Percentiles rank a stretch among this genome's conserved stretches.
Evolutionary conservation across 139 green algal genomes (phyloP).

Genomic region (Chlorella sorokiniana): DNA sequence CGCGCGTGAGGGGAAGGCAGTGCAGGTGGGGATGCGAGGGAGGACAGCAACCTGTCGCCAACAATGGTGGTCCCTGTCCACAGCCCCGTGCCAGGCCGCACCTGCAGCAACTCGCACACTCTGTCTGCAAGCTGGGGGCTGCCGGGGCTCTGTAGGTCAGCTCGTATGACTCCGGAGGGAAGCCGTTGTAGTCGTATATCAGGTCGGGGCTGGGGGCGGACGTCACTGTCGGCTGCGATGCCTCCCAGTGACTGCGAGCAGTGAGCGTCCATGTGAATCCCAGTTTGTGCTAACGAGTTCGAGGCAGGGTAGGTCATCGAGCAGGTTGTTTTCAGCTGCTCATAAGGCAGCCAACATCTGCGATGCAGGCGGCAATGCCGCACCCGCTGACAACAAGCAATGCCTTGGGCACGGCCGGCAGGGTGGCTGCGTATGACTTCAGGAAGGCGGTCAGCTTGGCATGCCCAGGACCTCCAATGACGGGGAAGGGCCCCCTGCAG

Average conservation of each 20-base stretch:
- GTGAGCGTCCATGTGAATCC: not conserved
- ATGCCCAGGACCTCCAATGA: conserved; percentile 31
- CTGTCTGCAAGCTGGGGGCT: conserved; percentile 53
- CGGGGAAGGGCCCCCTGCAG: conserved; percentile 25
- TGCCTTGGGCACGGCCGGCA: conserved; percentile 23
- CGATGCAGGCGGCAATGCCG: no score
- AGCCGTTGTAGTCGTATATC: conserved; percentile 81
- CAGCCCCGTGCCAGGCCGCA: not conserved
- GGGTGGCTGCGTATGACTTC: not conserved
- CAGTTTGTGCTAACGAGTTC: not conserved
- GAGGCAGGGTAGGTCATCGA: not conserved
- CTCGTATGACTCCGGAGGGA: conserved; percentile 63
- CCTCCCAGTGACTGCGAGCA: conserved; percentile 24
- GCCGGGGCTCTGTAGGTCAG: conserved; percentile 65
- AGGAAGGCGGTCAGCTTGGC: conserved; percentile 7
- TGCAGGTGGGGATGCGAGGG: not conserved
- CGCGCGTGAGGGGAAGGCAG: not conserved
- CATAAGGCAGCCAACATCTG: not conserved
- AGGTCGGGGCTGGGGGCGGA: conserved; percentile 33
- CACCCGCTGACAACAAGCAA: conserved; percentile 44
- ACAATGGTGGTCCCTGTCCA: not conserved
- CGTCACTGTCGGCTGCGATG: conserved; percentile 39
- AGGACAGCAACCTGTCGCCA: not conserved
- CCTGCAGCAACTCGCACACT: conserved; percentile 54
- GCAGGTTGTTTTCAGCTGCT: not conserved